phyloP scores from a whole-genome alignment of 1,139 yeast species.

The Saccharomyces hybrid region DNA sequence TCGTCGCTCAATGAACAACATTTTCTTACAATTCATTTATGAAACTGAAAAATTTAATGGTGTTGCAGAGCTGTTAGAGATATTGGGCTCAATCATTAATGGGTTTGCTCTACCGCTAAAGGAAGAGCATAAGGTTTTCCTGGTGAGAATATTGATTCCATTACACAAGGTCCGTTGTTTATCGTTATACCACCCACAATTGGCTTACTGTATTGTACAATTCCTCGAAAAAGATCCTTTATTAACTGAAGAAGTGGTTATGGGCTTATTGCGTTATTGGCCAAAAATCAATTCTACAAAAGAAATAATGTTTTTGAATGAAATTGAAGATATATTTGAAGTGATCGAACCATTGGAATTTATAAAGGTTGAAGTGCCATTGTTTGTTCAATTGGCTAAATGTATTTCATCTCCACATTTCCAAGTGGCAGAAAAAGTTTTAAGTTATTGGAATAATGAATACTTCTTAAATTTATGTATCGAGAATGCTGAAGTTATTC shows the following conservation, averaged over 20 bases:
- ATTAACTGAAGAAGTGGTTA: constrained; percentile 87
- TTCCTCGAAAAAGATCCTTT: constrained; percentile 89
- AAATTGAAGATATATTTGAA: constrained; percentile 92
- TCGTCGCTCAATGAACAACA: constrained; percentile 84
- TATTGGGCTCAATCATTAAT: constrained; percentile 89
- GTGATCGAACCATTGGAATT: constrained; percentile 93
- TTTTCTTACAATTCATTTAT: constrained; percentile 84
- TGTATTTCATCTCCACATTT: constrained; percentile 94
- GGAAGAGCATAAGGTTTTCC: constrained; percentile 90
- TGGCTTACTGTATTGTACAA: constrained; percentile 95
- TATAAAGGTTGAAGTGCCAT: constrained; percentile 83
- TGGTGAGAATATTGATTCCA: constrained; percentile 84
- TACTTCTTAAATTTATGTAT: constrained; percentile 84
- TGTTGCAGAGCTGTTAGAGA: constrained; percentile 87
- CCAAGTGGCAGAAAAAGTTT: constrained; percentile 93
- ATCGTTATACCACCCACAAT: constrained; percentile 87
- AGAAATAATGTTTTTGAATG: constrained; percentile 92
- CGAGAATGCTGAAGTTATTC: constrained; percentile 82
- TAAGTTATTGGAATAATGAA: constrained; percentile 92
- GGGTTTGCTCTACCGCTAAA: constrained; percentile 96
- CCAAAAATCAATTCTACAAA: constrained; percentile 93
- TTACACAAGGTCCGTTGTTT: constrained; percentile 86
- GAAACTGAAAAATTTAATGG: constrained; percentile 97
- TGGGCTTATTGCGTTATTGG: constrained; percentile 92
- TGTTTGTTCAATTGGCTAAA: constrained; percentile 87